These are phyloP conservation scores for Testicularia cyperi DNA, from an alignment of 1,284 basidiomycete species.

Conservation along the genomic window DNA sequence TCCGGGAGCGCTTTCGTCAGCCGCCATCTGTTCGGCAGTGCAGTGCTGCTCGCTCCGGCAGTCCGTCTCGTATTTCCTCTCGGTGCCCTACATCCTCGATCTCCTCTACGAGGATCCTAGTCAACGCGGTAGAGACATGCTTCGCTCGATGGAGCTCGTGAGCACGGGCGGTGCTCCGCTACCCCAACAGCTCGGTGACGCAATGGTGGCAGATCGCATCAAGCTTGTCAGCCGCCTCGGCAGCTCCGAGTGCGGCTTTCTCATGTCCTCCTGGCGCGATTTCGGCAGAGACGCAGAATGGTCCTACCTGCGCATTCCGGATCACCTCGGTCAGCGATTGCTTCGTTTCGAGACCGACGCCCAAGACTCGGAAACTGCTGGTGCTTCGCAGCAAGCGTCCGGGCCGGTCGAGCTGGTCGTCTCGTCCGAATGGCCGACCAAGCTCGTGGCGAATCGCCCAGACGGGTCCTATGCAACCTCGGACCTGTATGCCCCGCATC, in stretches of 20 bases:
- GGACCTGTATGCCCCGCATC: conserved; percentile 34
- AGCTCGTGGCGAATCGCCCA: conserved; percentile 36
- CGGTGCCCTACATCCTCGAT: conserved; percentile 64
- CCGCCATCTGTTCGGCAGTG: conserved; percentile 56
- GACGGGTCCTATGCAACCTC: conserved; percentile 41
- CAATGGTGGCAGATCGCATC: conserved; percentile 65
- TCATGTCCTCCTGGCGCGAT: conserved; percentile 66
- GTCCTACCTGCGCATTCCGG: conserved; percentile 66
- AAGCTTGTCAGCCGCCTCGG: conserved; percentile 67
- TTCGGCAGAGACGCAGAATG: conserved; percentile 67
- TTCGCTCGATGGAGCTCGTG: conserved; percentile 66
- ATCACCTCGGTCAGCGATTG: conserved; percentile 18
- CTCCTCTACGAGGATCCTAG: conserved; percentile 64
- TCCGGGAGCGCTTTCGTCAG: conserved; percentile 55
- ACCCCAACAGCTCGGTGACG: conserved; percentile 66
- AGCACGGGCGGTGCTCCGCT: conserved; percentile 63
- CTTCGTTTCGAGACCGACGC: conserved; percentile 25
- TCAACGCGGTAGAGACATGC: conserved; percentile 63
- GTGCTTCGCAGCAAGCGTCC: background rate
- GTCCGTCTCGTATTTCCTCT: conserved; percentile 53
- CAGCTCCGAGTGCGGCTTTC: conserved; percentile 61
- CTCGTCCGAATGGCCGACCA: conserved; percentile 37
- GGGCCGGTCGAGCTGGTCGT: conserved; percentile 38
- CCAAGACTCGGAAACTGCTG: background rate
- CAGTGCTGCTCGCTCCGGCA: conserved; percentile 39